Conservation (phyloP, 2,329 filamentous ascomycete genomes). For the Sporothrix euskadiensis region DNA sequence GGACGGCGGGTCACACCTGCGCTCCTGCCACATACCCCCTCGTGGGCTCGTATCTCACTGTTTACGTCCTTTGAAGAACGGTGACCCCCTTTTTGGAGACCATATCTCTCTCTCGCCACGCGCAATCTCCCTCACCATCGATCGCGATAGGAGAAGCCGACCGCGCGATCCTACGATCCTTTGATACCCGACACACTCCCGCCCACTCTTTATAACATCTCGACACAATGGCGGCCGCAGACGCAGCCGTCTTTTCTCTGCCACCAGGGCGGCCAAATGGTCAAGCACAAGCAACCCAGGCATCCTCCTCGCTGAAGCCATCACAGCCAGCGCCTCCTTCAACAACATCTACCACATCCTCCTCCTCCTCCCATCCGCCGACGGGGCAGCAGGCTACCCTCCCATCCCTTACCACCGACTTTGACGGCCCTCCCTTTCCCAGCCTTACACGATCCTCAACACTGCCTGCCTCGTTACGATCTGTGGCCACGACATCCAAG, state of each 20-base stretch:
- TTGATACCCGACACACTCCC: not conserved
- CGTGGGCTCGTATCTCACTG: not conserved
- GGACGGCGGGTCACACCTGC: slow-evolving; percentile 24
- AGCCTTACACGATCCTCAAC: slow-evolving; percentile 46
- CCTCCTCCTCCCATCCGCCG: not conserved
- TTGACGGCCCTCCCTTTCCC: slow-evolving; percentile 34
- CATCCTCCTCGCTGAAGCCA: not conserved
- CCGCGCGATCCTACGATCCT: not conserved
- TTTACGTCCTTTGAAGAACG: not conserved
- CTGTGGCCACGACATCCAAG: not conserved
- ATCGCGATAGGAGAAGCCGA: not conserved
- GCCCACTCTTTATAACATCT: not conserved
- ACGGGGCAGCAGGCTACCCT: slow-evolving; percentile 12
- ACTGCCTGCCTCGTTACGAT: slow-evolving; percentile 40
- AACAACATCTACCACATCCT: not conserved
- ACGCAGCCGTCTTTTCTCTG: not conserved
- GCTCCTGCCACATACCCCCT: not conserved
- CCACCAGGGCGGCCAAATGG: slow-evolving; percentile 8
- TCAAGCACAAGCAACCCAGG: not conserved
- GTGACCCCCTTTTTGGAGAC: not conserved
- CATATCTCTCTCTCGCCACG: not conserved
- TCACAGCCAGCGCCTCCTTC: not conserved
- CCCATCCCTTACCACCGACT: slow-evolving; percentile 30
- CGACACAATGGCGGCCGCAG: slow-evolving; percentile 11
- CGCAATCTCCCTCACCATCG: not conserved